Evolutionary conservation across 2,329 filamentous ascomycete species (phyloP).

Genomic region (Exophiala bonariae): DNA sequence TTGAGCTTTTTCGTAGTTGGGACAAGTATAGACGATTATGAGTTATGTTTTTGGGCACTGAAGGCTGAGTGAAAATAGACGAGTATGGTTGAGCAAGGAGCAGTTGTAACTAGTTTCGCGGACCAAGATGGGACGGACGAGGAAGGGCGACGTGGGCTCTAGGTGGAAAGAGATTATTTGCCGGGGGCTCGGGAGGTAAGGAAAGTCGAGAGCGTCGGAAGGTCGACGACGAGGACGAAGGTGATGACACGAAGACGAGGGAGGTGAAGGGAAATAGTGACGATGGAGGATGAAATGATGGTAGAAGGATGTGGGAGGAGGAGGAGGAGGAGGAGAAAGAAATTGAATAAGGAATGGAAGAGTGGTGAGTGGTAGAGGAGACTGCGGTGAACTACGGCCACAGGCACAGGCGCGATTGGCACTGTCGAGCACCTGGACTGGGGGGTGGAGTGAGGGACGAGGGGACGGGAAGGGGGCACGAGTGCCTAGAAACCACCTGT

Average conservation of each 20-base stretch:
- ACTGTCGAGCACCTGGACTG: too few species aligned
- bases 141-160: too few species aligned
- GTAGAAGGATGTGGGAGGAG: background rate
- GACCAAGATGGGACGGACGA: too few species aligned
- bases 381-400: too few species aligned
- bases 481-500: too few species aligned
- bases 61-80: too few species aligned
- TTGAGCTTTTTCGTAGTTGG: constrained; percentile 1
- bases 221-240: background rate
- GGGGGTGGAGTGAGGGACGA: too few species aligned
- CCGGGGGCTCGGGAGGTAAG: background rate
- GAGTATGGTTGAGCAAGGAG: too few species aligned
- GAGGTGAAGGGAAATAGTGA: background rate
- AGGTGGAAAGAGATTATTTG: too few species aligned
- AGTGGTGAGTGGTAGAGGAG: background rate
- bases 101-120: too few species aligned
- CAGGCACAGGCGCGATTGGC: too few species aligned
- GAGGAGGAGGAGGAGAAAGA: background rate
- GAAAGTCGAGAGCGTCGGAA: constrained; percentile 2
- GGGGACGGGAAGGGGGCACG: too few species aligned
- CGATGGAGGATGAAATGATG: constrained; percentile 1
- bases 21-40: constrained; percentile 20
- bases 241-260: constrained; percentile 1
- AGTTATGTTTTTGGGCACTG: constrained; percentile 5
- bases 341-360: background rate